Evolutionary conservation across 148 eudicot species (phyloP).

Genomic region (Camellia sinensis): DNA sequence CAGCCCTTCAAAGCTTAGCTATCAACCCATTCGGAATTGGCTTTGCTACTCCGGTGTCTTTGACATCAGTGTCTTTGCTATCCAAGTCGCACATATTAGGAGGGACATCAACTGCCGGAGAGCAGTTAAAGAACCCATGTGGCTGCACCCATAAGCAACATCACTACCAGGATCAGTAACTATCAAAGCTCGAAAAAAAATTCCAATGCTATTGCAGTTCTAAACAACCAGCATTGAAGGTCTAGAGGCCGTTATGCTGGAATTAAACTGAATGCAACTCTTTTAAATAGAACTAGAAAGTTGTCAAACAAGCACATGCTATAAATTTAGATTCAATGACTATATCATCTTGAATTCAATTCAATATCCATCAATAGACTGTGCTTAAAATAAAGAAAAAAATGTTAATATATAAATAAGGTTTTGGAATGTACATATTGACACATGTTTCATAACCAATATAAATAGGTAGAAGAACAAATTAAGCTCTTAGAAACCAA

Average conservation of each 20-base stretch:
- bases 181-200: too few relatives aligned
- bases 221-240: too few relatives aligned
- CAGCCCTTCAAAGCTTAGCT: conserved; percentile 42
- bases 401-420: too few relatives aligned
- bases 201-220: too few relatives aligned
- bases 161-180: too few relatives aligned
- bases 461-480: background rate
- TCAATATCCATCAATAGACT: background rate
- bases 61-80: conserved; percentile 38
- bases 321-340: too few relatives aligned
- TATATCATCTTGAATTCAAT: background rate
- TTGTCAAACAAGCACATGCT: too few relatives aligned
- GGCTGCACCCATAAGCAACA: conserved; percentile 34
- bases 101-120: conserved; percentile 61
- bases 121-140: conserved; percentile 59
- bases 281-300: too few relatives aligned
- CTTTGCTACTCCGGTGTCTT: conserved; percentile 38
- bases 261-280: too few relatives aligned
- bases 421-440: too few relatives aligned
- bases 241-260: too few relatives aligned
- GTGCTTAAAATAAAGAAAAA: background rate
- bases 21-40: conserved; percentile 32
- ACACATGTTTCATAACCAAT: background rate
- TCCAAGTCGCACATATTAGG: conserved; percentile 46
- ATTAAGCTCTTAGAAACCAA: background rate